Evolutionary conservation across 257 asterid species (phyloP).

Genomic region (Gynochthodes officinalis): DNA sequence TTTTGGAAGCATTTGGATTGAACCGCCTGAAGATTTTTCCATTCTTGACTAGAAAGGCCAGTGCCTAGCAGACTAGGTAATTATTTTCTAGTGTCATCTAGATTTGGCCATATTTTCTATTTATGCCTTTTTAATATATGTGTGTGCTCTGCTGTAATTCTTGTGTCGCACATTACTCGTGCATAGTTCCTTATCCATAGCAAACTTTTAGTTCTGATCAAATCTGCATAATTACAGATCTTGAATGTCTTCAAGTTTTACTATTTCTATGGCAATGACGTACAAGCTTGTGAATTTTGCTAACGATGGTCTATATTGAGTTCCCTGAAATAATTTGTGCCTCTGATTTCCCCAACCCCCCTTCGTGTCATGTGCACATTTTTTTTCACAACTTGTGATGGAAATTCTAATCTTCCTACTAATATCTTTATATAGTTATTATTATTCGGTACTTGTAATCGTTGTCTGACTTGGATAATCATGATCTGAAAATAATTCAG

Average conservation of each 20-base stretch:
- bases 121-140: neutral
- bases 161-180: neutral
- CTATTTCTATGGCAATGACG: neutral
- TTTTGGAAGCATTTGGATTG: slow-evolving; percentile 77
- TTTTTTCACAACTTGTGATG: neutral
- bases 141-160: neutral
- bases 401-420: neutral
- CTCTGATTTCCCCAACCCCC: too few relatives aligned
- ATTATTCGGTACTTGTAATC: neutral
- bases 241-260: neutral
- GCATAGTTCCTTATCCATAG: neutral
- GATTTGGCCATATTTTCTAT: neutral
- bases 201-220: neutral
- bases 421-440: neutral
- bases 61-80: slow-evolving; percentile 17
- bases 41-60: slow-evolving; percentile 36
- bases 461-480: neutral
- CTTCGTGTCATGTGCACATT: neutral
- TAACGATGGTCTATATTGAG: neutral
- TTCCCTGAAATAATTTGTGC: neutral
- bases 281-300: neutral
- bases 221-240: neutral
- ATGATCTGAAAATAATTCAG: neutral
- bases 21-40: slow-evolving; percentile 74
- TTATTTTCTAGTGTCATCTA: neutral